These are phyloP conservation scores for Euptelea pleiosperma DNA, from an alignment of 164 flowering plant genomes.

Conservation along the genomic window DNA sequence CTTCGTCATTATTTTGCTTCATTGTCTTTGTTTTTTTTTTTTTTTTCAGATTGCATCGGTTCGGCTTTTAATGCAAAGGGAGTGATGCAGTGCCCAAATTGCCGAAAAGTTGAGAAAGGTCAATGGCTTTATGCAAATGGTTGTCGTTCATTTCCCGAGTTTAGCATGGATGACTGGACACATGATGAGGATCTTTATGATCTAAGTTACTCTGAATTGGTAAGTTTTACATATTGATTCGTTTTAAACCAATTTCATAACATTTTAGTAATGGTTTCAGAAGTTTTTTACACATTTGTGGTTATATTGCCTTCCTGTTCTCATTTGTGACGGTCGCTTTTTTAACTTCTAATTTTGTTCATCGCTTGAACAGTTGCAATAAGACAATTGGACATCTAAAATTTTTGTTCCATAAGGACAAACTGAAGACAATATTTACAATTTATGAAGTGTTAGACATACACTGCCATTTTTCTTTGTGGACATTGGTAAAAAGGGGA, in stretches of 20 bases:
- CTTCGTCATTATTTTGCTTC: not conserved
- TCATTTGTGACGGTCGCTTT: no score
- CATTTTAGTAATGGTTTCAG: not conserved
- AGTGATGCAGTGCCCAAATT: constrained; percentile 95
- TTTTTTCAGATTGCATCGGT: constrained; percentile 81
- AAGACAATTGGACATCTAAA: no score
- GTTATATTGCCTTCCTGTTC: no score
- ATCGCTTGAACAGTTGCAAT: no score
- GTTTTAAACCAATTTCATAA: not conserved
- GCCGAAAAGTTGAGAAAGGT: constrained; percentile 88
- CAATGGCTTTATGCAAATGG: constrained; percentile 88
- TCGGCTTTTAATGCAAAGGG: constrained; percentile 92
- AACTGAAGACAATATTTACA: no score
- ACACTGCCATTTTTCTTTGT: no score
- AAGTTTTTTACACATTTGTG: no score
- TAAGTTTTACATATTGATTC: constrained; percentile 6
- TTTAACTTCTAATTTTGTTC: no score
- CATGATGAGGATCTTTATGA: constrained; percentile 92
- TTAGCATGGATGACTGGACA: constrained; percentile 71
- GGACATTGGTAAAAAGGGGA: no score
- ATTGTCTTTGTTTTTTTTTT: no score
- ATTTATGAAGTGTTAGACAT: no score
- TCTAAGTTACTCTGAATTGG: constrained; percentile 76
- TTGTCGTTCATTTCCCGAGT: constrained; percentile 55
- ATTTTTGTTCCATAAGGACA: no score